Evolutionary conservation across 768 basidiomycete species (phyloP), one percentile per base, ranked within the genome.

Genomic region (Pilatotrama ljubarskyi): DNA sequence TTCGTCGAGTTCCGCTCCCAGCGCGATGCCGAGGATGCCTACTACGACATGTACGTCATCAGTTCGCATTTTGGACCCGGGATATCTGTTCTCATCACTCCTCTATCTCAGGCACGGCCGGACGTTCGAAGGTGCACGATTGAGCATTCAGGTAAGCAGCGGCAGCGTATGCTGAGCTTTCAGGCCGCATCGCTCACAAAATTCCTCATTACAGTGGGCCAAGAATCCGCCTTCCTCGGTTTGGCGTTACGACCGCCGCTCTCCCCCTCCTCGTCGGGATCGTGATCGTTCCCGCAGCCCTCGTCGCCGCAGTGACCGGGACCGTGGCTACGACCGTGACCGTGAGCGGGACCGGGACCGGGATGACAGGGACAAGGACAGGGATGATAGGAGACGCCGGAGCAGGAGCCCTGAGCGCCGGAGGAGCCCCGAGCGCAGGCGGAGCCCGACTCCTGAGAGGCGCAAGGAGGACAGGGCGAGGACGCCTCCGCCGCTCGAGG

Each of bases 161-260:
- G 37, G 18, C 43, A 20, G 29, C 37, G 59, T 44, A 44, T 47
- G 13, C n/a, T n/a, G 11, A 50, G 10, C 32, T 43, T 26, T 29
- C 38, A 15, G 22, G 11, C 22, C 14, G 4, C 36, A 37, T 8
- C 11, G 18, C 57, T 54, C 36, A 63, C 37, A 11, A 25, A 32
- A 17, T 14, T 36, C 36, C 15, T 44, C 15, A 3, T 26, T 47
- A 14, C 51, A 89, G 88, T 90, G 88, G 88, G 88, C 88, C 43
- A 91, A 91, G 73, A 86, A 86, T 66, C 90, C 90, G 58, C 91
- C 90, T 5, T 90, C 88, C 41, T 81, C 87, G n/a, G 84, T 87
- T 40, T 92, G 90, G 90, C 87, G 90, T 61, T 85, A 83, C 64
- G 86, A 88, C 46, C 77, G 86, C 65, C 79, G 82, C 59, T 75